phyloP scores from a whole-genome alignment of 2,329 filamentous ascomycete genomes.

The Diaporthe australafricana region DNA sequence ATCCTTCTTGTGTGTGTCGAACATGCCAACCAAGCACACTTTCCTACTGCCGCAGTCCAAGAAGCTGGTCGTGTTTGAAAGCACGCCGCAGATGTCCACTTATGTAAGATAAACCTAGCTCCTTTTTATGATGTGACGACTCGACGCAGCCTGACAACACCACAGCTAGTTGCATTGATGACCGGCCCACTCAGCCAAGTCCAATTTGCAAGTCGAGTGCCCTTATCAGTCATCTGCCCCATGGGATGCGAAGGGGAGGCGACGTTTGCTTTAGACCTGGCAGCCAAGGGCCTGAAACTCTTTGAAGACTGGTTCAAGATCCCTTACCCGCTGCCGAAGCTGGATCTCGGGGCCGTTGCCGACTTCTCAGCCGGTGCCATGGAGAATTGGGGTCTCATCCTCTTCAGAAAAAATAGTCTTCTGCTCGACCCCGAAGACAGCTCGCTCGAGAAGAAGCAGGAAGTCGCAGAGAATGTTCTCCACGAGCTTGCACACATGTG shows the following conservation, averaged over 20 bases:
- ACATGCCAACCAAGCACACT: not conserved
- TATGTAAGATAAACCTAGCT: not conserved
- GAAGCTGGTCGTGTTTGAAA: not conserved
- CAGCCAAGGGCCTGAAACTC: constrained; percentile 92
- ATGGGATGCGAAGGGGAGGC: constrained; percentile 94
- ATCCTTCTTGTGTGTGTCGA: constrained; percentile 76
- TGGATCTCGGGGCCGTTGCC: constrained; percentile 89
- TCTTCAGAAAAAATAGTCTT: constrained; percentile 92
- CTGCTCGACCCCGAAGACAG: constrained; percentile 95
- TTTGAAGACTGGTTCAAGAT: constrained; percentile 95
- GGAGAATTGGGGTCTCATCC: constrained; percentile 97
- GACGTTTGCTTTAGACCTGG: constrained; percentile 87
- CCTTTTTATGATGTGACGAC: not conserved
- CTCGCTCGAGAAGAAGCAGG: constrained; percentile 89
- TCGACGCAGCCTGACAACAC: constrained; percentile 79
- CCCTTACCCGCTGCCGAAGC: constrained; percentile 92
- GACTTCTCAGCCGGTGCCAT: constrained; percentile 90
- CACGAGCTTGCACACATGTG: constrained; percentile 98
- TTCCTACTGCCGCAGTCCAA: not conserved
- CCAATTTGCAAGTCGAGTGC: constrained; percentile 65
- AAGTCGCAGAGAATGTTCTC: constrained; percentile 94
- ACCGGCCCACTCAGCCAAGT: not conserved
- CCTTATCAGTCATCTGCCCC: constrained; percentile 97
- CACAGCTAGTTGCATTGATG: constrained; percentile 55
- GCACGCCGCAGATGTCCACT: not conserved